These are phyloP conservation scores for Pyrenochaeta sp. DNA, from an alignment of 2,329 filamentous ascomycete genomes.

Conservation along the genomic window DNA sequence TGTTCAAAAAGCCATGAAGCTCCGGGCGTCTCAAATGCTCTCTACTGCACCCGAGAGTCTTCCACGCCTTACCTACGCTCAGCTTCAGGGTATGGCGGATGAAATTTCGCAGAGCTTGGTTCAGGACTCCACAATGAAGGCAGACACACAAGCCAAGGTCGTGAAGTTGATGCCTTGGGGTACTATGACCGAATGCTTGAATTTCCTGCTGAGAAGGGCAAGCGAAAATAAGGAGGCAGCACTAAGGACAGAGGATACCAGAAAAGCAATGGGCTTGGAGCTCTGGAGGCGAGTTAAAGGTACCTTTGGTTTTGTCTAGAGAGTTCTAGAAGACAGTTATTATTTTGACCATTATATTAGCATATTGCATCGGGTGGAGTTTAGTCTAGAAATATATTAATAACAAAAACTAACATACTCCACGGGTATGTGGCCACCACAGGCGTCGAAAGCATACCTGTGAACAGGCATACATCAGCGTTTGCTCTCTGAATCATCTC, in stretches of 20 bases:
- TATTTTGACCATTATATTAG: conserved; percentile 6
- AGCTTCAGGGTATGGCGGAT: conserved; percentile 95
- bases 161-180: conserved; percentile 67
- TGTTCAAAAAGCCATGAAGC: conserved; percentile 62
- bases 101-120: conserved; percentile 74
- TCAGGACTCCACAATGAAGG: conserved; percentile 50
- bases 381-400: too few relatives aligned
- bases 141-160: conserved; percentile 51
- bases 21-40: conserved; percentile 56
- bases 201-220: conserved; percentile 69
- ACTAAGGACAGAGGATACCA: conserved; percentile 60
- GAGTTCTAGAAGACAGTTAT: neutral
- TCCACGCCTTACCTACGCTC: conserved; percentile 67
- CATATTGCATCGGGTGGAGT: too few relatives aligned
- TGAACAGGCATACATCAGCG: too few relatives aligned
- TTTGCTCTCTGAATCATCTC: too few relatives aligned
- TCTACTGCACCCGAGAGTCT: conserved; percentile 38
- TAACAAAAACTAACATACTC: too few relatives aligned
- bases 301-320: conserved; percentile 32
- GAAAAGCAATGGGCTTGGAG: conserved; percentile 60
- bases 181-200: conserved; percentile 75
- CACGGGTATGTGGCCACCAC: too few relatives aligned
- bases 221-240: conserved; percentile 69
- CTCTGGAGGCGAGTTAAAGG: conserved; percentile 50
- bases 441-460: too few relatives aligned